Conservation (phyloP, 768 basidiomycete genomes). For the Podaxis sp. region DNA sequence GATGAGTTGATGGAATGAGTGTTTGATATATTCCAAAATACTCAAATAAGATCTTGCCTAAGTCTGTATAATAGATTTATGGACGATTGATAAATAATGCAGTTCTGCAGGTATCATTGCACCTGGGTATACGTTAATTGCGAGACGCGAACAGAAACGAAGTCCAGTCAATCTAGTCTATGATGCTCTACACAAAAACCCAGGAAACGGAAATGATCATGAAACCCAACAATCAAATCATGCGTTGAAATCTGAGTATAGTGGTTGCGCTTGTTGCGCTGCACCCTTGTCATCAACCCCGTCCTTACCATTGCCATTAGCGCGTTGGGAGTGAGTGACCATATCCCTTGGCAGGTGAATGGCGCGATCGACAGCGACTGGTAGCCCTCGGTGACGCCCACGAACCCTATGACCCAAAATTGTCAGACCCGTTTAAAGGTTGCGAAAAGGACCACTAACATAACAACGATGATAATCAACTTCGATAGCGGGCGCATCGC, state of each 20-base stretch:
- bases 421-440: neutral
- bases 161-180: neutral
- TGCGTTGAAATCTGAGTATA: slow-evolving; percentile 1
- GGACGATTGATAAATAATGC: neutral
- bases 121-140: neutral
- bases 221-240: neutral
- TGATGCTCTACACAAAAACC: neutral
- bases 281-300: neutral
- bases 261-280: neutral
- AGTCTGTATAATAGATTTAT: neutral
- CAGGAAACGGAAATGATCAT: neutral
- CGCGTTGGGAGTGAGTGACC: slow-evolving; percentile 10
- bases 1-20: slow-evolving; percentile 46
- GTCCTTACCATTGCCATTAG: neutral
- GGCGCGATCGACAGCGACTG: slow-evolving; percentile 66
- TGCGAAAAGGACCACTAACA: slow-evolving; percentile 37
- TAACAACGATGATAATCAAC: slow-evolving; percentile 67
- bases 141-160: neutral
- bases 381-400: slow-evolving; percentile 69
- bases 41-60: neutral
- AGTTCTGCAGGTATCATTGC: neutral
- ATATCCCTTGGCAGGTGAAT: slow-evolving; percentile 38
- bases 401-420: slow-evolving; percentile 45
- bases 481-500: slow-evolving; percentile 66
- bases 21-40: neutral